Base-by-base conservation (phyloP, 306 rosid species). In the Hippophae rhamnoides region DNA sequence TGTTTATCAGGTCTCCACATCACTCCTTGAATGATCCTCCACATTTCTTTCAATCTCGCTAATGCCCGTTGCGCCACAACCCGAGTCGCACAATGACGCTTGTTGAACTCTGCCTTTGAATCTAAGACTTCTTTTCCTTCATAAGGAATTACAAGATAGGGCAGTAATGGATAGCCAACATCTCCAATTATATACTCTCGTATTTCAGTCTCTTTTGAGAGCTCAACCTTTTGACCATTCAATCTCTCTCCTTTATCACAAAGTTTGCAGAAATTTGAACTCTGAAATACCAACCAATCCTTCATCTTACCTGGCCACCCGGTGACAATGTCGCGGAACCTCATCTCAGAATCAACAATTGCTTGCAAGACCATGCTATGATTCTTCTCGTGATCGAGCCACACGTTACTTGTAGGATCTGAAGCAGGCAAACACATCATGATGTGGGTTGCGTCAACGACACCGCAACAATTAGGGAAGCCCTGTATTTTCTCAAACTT, bases 1-100 rank as follows among this genome's bases (percentile, higher is more conserved):
- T 90, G 96, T 60, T 82, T 87, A 78, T 90, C 98, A 0, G 96
- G 98, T 52, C 98, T 75, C 98, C 98, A 87, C 96, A 90, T 90
- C 13, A 74, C 76, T 67, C 98, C 98, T 10, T 75, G 84, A 67
- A 90, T 90, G 80, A 87, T 85, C 80, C 81, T 81, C 98, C 98
- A 90, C 70, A 64, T 82, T 26, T 83, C 90, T 78, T 90, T 90
- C 63, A 90, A 73, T 79, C 89, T 83, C 40, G 80, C 60, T 57
- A 87, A 62, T 48, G 96, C 96, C 65, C 78, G 76, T 58, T 83
- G 86, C 10, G 85, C 96, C 52, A 90, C 87, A 78, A 76, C 57
- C 67, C 72, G 73, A 13, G 95, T 83, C 10, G 83, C 87, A 27
- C 40, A 68, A 60, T 79, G 95, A 64, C 74, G 76, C 74, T 62